Evolutionary conservation across 2,329 filamentous ascomycete species (phyloP), one percentile per base, ranked within the genome.

Genomic region (Xylaria sp.): DNA sequence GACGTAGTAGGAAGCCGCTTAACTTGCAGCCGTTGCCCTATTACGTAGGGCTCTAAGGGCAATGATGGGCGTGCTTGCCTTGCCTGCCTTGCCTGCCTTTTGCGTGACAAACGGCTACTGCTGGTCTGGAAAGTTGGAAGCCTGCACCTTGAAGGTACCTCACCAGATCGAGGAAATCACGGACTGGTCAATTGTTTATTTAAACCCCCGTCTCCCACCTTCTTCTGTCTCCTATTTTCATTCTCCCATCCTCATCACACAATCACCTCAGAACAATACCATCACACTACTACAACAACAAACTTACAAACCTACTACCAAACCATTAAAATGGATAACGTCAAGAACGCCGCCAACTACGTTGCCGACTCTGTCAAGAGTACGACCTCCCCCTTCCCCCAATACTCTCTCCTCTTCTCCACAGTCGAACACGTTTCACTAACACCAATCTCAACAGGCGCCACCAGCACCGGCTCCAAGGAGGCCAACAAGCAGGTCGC

Each of bases 401-500:
- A 12, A n/a, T n/a, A n/a, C n/a, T n/a, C n/a, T n/a, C n/a, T n/a
- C 43, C 25, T 19, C 8, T 47, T 28, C 15, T 38, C 12, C 11
- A 42, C 23, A 43, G 11, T 50, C 15, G 3, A n/a, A n/a, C 3
- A 5, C n/a, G 25, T 31, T 19, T 52, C 23, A 55, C 63, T 64
- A 52, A 64, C 61, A 40, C 23, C 28, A 31, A 2, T 33, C 9
- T 12, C n/a, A 8, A 23, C 15, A 71, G 69, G 68, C 75, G 80
- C 80, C 64, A 74, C 81, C 66, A 79, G 80, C 65, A 81, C 83
- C 69, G 79, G 84, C 65, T 85, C 82, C 79, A 90, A 90, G 85
- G 87, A 89, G 80, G 80, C 80, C 80, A 90, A 90, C 85, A 89
- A 90, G 85, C 74, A 83, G 69, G 82, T 87, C 68, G 88, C 87